phyloP scores from a whole-genome alignment of 352 stramenopile species.

The Sclerospora graminicola region DNA sequence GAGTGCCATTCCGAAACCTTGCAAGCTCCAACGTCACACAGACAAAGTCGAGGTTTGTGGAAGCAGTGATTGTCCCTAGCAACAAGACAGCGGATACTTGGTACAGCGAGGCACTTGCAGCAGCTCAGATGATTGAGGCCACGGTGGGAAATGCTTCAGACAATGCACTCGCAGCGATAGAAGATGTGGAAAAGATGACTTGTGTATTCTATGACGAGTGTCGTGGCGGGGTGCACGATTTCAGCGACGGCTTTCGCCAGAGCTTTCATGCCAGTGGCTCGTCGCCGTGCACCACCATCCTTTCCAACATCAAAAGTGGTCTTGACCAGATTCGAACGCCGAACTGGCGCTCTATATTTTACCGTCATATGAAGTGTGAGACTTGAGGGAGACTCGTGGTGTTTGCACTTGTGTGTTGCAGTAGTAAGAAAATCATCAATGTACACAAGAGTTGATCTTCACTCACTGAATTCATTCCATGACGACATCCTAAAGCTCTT shows the following conservation, averaged over 20 bases:
- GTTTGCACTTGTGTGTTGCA: constrained; percentile 12
- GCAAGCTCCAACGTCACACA: constrained; percentile 8
- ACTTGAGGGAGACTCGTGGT: not conserved
- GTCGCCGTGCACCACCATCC: constrained; percentile 50
- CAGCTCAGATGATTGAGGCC: constrained; percentile 24
- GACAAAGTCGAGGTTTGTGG: constrained; percentile 25
- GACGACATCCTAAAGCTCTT: constrained; percentile 39
- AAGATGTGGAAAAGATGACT: constrained; percentile 84
- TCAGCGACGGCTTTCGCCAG: constrained; percentile 44
- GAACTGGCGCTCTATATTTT: constrained; percentile 64
- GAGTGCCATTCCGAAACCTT: constrained; percentile 19
- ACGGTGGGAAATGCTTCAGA: constrained; percentile 9
- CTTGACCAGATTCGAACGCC: constrained; percentile 51
- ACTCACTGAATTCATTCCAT: constrained; percentile 17
- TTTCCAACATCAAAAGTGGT: constrained; percentile 46
- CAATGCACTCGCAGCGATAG: constrained; percentile 30
- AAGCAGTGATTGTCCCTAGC: constrained; percentile 55
- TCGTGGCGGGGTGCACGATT: constrained; percentile 55
- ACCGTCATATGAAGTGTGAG: constrained; percentile 51
- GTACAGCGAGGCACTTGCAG: constrained; percentile 46
- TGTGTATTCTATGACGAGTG: constrained; percentile 84
- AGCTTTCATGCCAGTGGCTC: constrained; percentile 54
- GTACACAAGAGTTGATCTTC: constrained; percentile 15
- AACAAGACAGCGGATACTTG: constrained; percentile 25
- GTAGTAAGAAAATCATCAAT: constrained; percentile 16